A percentile compares a stretch with the other conserved stretches of the same genome.
Conservation (phyloP, 1,284 basidiomycete genomes). For the Sphaerobolus stellatus region DNA sequence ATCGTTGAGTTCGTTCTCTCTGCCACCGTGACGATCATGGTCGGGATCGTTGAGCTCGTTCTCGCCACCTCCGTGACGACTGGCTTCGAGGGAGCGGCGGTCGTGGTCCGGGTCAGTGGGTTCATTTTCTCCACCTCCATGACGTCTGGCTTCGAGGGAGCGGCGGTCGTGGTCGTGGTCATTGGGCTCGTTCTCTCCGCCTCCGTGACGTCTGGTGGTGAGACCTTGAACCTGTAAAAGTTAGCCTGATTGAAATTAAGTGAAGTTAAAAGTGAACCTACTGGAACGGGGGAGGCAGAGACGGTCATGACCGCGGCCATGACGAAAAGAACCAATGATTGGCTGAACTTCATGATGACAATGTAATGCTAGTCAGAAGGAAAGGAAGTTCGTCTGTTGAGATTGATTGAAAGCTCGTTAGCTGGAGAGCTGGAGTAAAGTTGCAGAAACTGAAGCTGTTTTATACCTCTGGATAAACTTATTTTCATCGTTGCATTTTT, state of each 20-base stretch:
- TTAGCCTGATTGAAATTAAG: not conserved
- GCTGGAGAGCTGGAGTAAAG: no score
- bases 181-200: not conserved
- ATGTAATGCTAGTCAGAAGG: not conserved
- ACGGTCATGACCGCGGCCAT: constrained; percentile 33
- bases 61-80: constrained; percentile 5
- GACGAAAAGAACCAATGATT: constrained; percentile 35
- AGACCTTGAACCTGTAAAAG: not conserved
- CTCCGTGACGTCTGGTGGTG: constrained; percentile 19
- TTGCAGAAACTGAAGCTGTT: no score
- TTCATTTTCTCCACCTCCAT: constrained; percentile 14
- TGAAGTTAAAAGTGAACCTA: constrained; percentile 16
- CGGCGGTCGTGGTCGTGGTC: not conserved
- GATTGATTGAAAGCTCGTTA: not conserved
- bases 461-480: no score
- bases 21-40: constrained; percentile 21
- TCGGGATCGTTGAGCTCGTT: not conserved
- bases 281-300: constrained; percentile 29
- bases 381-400: not conserved
- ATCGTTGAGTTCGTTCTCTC: constrained; percentile 14
- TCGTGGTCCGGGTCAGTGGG: not conserved
- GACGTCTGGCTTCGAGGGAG: constrained; percentile 19
- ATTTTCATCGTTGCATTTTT: no score
- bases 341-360: constrained; percentile 34
- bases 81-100: not conserved